phyloP scores from a whole-genome alignment of 1,284 basidiomycete genomes.

The Golubevia pallescens region DNA sequence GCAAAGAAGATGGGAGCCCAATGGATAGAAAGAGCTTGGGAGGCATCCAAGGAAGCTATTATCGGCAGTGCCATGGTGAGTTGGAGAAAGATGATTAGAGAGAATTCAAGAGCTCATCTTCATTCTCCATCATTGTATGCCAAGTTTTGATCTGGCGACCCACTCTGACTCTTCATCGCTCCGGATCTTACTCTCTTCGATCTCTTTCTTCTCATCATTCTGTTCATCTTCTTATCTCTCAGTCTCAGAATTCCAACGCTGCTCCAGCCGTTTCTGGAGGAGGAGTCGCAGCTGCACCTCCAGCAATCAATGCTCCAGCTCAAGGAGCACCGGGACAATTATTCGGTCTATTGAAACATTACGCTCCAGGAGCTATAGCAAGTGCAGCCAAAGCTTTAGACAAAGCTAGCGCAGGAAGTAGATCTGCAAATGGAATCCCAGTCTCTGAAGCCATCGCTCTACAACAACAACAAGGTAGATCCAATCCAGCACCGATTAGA shows the following conservation, averaged over 20 bases:
- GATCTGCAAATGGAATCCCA: not conserved
- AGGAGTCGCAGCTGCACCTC: not conserved
- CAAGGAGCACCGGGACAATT: not conserved
- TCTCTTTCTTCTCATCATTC: not conserved
- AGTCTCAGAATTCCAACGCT: not conserved
- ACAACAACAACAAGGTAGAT: not conserved
- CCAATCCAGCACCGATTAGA: not conserved
- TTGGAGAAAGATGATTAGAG: conserved; percentile 13
- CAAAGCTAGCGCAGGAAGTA: not conserved
- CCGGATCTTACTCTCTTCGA: not conserved
- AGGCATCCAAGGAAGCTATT: not conserved
- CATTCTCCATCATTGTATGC: not conserved
- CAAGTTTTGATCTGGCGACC: not conserved
- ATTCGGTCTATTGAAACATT: not conserved
- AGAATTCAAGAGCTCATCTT: conserved; percentile 12
- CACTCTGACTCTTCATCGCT: not conserved
- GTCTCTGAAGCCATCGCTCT: not conserved
- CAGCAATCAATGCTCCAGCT: not conserved
- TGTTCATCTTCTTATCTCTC: not conserved
- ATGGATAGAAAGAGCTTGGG: not conserved
- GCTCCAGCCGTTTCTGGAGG: not conserved
- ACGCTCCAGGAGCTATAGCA: not conserved
- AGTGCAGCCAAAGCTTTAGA: not conserved
- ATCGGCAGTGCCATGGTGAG: not conserved
- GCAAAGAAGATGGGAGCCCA: conserved; percentile 2